Conservation (phyloP, 805 yeast species). For the Ogataea neopini region DNA sequence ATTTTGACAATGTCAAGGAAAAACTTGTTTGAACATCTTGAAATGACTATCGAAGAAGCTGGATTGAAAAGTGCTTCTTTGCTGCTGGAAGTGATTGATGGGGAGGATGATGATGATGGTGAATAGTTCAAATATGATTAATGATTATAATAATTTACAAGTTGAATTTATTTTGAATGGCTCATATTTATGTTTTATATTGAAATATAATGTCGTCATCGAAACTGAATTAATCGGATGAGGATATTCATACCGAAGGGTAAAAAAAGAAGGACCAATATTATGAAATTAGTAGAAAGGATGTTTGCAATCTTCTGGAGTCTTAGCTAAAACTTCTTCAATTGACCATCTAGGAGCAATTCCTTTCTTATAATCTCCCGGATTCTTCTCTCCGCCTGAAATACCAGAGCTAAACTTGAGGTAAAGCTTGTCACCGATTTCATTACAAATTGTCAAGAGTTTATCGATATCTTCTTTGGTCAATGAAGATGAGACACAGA, state of each 20-base stretch:
- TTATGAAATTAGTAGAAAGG: conserved; percentile 19
- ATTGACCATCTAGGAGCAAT: conserved; percentile 72
- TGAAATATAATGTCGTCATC: conserved; percentile 6
- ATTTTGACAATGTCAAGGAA: conserved; percentile 58
- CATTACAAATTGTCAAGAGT: conserved; percentile 66
- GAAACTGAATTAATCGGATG: conserved; percentile 5
- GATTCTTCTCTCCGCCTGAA: conserved; percentile 58
- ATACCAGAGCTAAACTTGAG: conserved; percentile 78
- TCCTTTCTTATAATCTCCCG: conserved; percentile 56
- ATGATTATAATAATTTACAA: not conserved
- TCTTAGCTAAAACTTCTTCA: conserved; percentile 71
- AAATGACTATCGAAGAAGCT: conserved; percentile 64
- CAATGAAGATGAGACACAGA: conserved; percentile 88
- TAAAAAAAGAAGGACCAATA: not conserved
- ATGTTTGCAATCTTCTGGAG: conserved; percentile 61
- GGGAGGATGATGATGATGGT: conserved; percentile 16
- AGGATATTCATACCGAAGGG: conserved; percentile 1
- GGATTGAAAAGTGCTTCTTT: conserved; percentile 83
- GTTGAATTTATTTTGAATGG: not conserved
- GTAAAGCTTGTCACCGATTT: conserved; percentile 73
- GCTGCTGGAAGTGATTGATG: conserved; percentile 55
- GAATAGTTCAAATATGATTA: not conserved
- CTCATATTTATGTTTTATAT: conserved; percentile 1
- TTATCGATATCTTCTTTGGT: conserved; percentile 93
- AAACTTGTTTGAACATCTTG: conserved; percentile 54